These are phyloP conservation scores for Hypoxylon fragiforme DNA, from an alignment of 495 filamentous ascomycete species.

Conservation along the genomic window DNA sequence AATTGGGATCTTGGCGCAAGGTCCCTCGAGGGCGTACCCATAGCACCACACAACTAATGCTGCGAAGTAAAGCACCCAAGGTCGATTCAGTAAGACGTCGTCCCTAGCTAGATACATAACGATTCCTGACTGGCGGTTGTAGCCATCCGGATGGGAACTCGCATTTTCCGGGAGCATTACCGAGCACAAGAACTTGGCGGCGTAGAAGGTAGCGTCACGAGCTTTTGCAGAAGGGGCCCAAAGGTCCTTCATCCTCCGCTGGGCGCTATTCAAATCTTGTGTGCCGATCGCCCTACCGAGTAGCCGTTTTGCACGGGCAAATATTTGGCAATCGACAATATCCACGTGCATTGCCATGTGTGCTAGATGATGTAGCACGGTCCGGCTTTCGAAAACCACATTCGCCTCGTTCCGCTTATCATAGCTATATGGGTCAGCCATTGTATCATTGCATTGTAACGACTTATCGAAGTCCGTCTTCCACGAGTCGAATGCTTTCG, in stretches of 20 bases:
- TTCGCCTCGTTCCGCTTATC: slow-evolving; percentile 64
- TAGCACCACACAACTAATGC: slow-evolving; percentile 94
- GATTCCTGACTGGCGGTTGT: slow-evolving; percentile 37
- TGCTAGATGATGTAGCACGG: slow-evolving; percentile 87
- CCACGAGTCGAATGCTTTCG: slow-evolving; percentile 93
- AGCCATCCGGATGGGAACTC: slow-evolving; percentile 21
- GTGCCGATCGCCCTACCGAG: slow-evolving; percentile 83
- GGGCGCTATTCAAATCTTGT: slow-evolving; percentile 77
- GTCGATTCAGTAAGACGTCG: slow-evolving; percentile 87
- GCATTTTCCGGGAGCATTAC: slow-evolving; percentile 66
- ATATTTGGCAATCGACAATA: slow-evolving; percentile 96
- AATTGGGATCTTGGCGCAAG: slow-evolving; percentile 54
- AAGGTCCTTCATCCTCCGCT: slow-evolving; percentile 79
- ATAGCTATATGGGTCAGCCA: slow-evolving; percentile 51
- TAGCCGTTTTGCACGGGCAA: slow-evolving; percentile 80
- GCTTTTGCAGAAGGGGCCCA: slow-evolving; percentile 95
- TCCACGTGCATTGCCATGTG: slow-evolving; percentile 99
- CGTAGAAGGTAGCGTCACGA: slow-evolving; percentile 91
- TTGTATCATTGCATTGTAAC: slow-evolving; percentile 53
- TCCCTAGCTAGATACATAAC: slow-evolving; percentile 77
- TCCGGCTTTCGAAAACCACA: slow-evolving; percentile 81
- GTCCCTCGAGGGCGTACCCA: slow-evolving; percentile 87
- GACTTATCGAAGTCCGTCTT: slow-evolving; percentile 89
- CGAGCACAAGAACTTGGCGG: slow-evolving; percentile 79
- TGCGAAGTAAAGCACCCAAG: slow-evolving; percentile 97